These are phyloP conservation scores for Candida nemodendra DNA, from an alignment of 805 yeast genomes.

Conservation along the genomic window DNA sequence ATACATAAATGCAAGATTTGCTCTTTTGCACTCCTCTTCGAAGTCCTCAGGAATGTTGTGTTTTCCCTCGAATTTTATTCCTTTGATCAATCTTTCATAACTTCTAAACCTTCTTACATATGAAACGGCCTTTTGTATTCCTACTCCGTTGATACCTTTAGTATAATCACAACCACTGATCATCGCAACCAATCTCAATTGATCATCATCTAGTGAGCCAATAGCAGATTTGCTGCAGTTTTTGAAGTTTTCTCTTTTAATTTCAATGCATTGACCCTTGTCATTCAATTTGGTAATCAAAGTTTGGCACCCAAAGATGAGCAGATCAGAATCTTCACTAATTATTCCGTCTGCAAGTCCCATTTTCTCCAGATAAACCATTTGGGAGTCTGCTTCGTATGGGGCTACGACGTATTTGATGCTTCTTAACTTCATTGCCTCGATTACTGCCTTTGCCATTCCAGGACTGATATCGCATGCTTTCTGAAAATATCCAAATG, in stretches of 20 bases:
- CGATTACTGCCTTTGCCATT: slow-evolving; percentile 86
- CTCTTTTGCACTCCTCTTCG: slow-evolving; percentile 57
- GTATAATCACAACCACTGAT: slow-evolving; percentile 97
- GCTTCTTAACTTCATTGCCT: slow-evolving; percentile 53
- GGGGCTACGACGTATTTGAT: slow-evolving; percentile 90
- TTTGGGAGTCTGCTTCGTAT: slow-evolving; percentile 96
- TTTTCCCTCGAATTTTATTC: slow-evolving; percentile 62
- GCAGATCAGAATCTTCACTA: slow-evolving; percentile 91
- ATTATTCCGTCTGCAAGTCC: slow-evolving; percentile 82
- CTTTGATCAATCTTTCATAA: slow-evolving; percentile 55
- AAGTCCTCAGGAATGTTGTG: slow-evolving; percentile 54
- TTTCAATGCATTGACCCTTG: slow-evolving; percentile 64
- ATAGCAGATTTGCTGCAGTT: slow-evolving; percentile 38
- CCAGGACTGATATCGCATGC: slow-evolving; percentile 85
- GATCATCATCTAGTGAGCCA: slow-evolving; percentile 48
- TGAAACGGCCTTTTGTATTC: slow-evolving; percentile 71
- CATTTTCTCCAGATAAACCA: slow-evolving; percentile 79
- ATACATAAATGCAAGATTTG: slow-evolving; percentile 75
- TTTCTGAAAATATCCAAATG: slow-evolving; percentile 68
- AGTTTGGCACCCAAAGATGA: slow-evolving; percentile 78
- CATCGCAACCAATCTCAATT: slow-evolving; percentile 75
- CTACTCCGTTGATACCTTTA: slow-evolving; percentile 78
- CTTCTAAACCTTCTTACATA: slow-evolving; percentile 51
- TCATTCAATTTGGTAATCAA: slow-evolving; percentile 83
- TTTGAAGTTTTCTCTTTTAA: slow-evolving; percentile 54